Base-by-base conservation (phyloP, 2,329 filamentous ascomycete species). In the Alternaria sp. region DNA sequence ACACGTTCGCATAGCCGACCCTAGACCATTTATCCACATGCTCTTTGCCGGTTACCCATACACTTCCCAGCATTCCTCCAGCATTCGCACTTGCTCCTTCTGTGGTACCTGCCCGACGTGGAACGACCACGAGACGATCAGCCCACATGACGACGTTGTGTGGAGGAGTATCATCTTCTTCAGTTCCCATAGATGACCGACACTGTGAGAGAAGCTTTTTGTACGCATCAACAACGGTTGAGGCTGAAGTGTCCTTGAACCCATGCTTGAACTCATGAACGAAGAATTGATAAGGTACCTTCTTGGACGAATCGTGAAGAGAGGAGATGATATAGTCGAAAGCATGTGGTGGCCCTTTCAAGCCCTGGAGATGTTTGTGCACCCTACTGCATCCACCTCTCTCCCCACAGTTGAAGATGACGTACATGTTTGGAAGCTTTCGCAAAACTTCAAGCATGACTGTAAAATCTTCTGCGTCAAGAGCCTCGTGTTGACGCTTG, bases 291-390 rank as follows among this genome's bases (percentile, higher is more conserved):
- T 80, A 83, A 1, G 81, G 80, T 40, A 79, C 63, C 5, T 69
- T 59, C 6, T 55, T 49, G 7, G 65, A 60, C 9, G 56, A 20
- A 14, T 57, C 53, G n/a, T 70, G 67, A 71, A 27, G 66, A 54
- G 57, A 48, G 2, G 53, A 25, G 3, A 54, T 55, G 62, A 80
- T 75, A 11, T 65, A 30, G 4, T 75, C 59, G 51, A 72, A 68
- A 2, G 71, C 70, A 51, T 66, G 71, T 0, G 80, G 81, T 7
- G 73, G 73, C 2, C 74, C 74, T 5, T 54, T 57, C 14, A 83
- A 67, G 1, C 80, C 64, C 62, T 85, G 84, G 60, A 85, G 60
- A 71, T 85, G 83, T 69, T 85, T 85, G 63, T 85, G 84, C 50
- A 80, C 67, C 10, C 83, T 68, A 54, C 81, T 84, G 54, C 82